Percentiles rank a stretch among this genome's conserved stretches.
phyloP scores from a whole-genome alignment of 2,329 filamentous ascomycete genomes.

The Amauroascus verrucosus region DNA sequence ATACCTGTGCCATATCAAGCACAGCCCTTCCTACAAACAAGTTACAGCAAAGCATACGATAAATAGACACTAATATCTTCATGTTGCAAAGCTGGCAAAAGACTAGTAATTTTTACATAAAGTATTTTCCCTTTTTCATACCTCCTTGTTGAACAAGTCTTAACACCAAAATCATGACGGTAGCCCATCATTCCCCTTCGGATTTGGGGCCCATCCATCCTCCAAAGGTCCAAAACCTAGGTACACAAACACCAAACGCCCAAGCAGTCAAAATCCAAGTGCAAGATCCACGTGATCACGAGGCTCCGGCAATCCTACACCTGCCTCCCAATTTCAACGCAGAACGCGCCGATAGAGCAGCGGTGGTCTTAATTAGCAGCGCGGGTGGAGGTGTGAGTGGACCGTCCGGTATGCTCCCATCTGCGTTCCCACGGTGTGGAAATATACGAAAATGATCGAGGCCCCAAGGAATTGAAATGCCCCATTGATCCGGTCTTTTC shows the following conservation, averaged over 20 bases:
- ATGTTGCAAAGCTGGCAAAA: neutral
- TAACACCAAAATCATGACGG: neutral
- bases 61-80: neutral
- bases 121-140: neutral
- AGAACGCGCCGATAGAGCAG: constrained; percentile 13
- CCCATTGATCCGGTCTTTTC: neutral
- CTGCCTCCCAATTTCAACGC: constrained; percentile 23
- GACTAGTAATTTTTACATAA: neutral
- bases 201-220: constrained; percentile 16
- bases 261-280: constrained; percentile 16
- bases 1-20: neutral
- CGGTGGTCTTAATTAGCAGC: constrained; percentile 26
- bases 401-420: constrained; percentile 28
- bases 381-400: constrained; percentile 34
- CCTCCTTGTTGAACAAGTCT: neutral
- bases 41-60: neutral
- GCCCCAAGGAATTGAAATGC: too few relatives aligned
- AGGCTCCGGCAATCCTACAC: constrained; percentile 25
- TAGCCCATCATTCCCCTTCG: constrained; percentile 6
- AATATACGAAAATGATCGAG: too few relatives aligned
- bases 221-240: constrained; percentile 11
- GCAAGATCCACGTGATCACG: constrained; percentile 20
- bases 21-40: neutral
- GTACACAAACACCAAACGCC: constrained; percentile 14
- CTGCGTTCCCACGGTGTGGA: neutral